Conservation (phyloP, 495 filamentous ascomycete genomes). For the Penicillium ucsense region DNA sequence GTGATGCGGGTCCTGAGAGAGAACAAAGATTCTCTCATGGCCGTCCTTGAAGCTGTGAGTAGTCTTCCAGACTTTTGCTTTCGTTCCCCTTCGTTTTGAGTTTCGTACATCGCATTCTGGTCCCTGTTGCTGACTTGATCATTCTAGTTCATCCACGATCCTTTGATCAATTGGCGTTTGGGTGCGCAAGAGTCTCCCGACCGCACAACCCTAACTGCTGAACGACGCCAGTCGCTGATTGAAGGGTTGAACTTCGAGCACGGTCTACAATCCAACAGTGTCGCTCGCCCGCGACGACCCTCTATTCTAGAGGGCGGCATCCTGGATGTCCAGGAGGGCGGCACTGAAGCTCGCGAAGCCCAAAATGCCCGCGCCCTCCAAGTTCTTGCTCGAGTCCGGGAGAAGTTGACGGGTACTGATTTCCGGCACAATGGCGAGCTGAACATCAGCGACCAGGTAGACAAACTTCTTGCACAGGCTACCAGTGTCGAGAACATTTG, state of each 20-base stretch:
- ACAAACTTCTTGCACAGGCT: conserved; percentile 86
- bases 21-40: conserved; percentile 98
- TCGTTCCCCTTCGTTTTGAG: background rate
- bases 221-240: conserved; percentile 68
- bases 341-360: conserved; percentile 54
- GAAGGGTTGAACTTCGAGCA: conserved; percentile 48
- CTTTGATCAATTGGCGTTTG: conserved; percentile 92
- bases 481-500: conserved; percentile 96
- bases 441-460: conserved; percentile 78
- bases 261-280: conserved; percentile 36
- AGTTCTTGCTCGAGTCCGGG: conserved; percentile 82
- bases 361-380: conserved; percentile 91
- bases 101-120: background rate
- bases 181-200: conserved; percentile 74
- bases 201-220: conserved; percentile 70
- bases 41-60: conserved; percentile 92
- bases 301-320: conserved; percentile 44
- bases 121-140: conserved; percentile 14
- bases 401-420: conserved; percentile 77
- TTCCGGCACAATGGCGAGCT: conserved; percentile 66
- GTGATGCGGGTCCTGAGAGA: conserved; percentile 95
- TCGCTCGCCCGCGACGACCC: conserved; percentile 36
- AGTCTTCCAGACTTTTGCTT: background rate
- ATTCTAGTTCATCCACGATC: conserved; percentile 87
- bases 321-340: conserved; percentile 40